Base-by-base conservation (phyloP, 164 flowering plant species). In the Chimonanthus praecox region DNA sequence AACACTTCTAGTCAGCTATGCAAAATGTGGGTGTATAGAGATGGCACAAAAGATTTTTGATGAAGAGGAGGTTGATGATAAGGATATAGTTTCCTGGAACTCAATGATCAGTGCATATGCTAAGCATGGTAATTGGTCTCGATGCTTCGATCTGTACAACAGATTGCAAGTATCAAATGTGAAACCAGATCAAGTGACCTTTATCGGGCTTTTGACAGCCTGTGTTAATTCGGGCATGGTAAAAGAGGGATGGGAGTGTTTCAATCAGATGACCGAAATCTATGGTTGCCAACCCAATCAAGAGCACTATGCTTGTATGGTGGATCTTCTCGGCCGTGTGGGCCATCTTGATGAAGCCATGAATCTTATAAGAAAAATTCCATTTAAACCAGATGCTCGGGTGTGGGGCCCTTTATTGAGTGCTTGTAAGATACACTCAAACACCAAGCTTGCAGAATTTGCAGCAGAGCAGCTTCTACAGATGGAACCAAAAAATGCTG, bases 301-400 rank as follows among this genome's bases (percentile, higher is more conserved):
- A 68, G 94, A 89, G 70, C 94, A 89, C 77, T 88, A 89, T 75
- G 89, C 88, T 58, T 87, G 87, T 75, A 82, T 90, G 88, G 94
- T 90, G 44, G 88, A 90, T 79, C 84, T 90, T 65, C 75, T 88
- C 11, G 90, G 91, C n/a, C 87, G 87, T 7, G 78, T 84, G 9
- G 92, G 91, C 47, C 75, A 69, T 44, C 69, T 84, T 2, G 67
- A 79, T 44, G 85, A 87, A 78, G 92, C 92, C 5, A 61, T 72
- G 45, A 82, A 84, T 18, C 81, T 87, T 51, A 80, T 90, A 16
- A 72, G 69, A 58, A 65, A 74, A 44, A 87, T 88, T 84, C 88
- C 90, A 1, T 68, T 80, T 18, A 72, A 86, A 67, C 83, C 92
- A 2, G 87, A 90, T 77, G 83, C 85, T 21, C 81, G 82, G 4